Base-by-base conservation (phyloP, 352 stramenopile species). In the Stramenopiles sp. region DNA sequence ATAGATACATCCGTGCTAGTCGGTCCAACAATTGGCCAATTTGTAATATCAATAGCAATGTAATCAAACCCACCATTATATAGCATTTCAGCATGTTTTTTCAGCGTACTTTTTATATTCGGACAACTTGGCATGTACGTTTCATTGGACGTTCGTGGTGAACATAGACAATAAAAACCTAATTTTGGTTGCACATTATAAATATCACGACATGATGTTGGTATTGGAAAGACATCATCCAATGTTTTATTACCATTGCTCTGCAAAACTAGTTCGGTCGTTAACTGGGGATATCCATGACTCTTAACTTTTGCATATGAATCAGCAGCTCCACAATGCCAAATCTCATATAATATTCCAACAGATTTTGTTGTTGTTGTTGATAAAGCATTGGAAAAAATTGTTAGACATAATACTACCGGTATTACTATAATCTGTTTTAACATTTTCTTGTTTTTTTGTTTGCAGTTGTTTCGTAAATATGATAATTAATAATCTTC, bases 341-440 rank as follows among this genome's bases (percentile, higher is more conserved):
- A 76, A 13, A 76, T 76, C 65, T 76, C 65, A 76, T 76, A 76
- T 20, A 76, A 33, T 4, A 76, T 76, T 33, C 65, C 65, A 76
- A 76, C 65, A 23, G 20, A 27, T 27, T 27, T 69, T 20, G 20
- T 27, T 27, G 27, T 27, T 27, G 53, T 69, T 27, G 53, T n/a
- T n/a, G n/a, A n/a, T n/a, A n/a, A n/a, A n/a, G n/a, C n/a, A n/a
- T n/a, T n/a, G n/a, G n/a, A n/a, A n/a, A n/a, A n/a, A n/a, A n/a
- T n/a, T n/a, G n/a, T n/a, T n/a, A n/a, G n/a, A n/a, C n/a, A n/a
- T n/a, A n/a, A n/a, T n/a, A n/a, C n/a, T n/a, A n/a, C n/a, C n/a
- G n/a, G n/a, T n/a, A n/a, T n/a, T n/a, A n/a, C n/a, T n/a, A n/a
- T n/a, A n/a, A n/a, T n/a, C n/a, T n/a, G n/a, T n/a, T n/a, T n/a